phyloP scores from a whole-genome alignment of 768 basidiomycete species.

The Suillus subaureus region DNA sequence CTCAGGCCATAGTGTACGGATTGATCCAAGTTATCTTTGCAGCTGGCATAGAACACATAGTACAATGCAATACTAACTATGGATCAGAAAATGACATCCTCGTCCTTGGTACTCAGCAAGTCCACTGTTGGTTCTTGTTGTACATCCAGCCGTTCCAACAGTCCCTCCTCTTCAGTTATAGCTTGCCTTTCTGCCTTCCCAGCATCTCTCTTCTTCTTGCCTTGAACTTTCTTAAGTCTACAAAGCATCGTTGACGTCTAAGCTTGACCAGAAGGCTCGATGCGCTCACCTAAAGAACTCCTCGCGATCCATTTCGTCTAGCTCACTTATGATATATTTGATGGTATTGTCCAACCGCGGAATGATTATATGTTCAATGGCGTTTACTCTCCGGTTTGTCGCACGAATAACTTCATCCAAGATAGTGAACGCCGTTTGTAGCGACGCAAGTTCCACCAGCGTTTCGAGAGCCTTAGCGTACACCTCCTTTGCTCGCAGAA shows the following conservation, averaged over 20 bases:
- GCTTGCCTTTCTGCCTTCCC: constrained; percentile 22
- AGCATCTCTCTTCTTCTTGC: constrained; percentile 50
- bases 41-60: constrained; percentile 3
- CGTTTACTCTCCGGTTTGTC: constrained; percentile 98
- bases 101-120: constrained; percentile 84
- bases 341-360: constrained; percentile 96
- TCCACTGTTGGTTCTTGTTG: constrained; percentile 47
- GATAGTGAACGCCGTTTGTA: constrained; percentile 98
- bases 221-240: constrained; percentile 95
- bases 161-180: constrained; percentile 32
- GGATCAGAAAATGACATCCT: constrained; percentile 87
- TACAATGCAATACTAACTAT: constrained; percentile 15
- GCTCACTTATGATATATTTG: constrained; percentile 95
- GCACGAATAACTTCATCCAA: constrained; percentile 98
- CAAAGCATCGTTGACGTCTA: constrained; percentile 14
- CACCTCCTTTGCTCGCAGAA: constrained; percentile 92
- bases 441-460: constrained; percentile 92
- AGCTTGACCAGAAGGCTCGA: constrained; percentile 17
- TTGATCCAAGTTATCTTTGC: not conserved
- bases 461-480: constrained; percentile 98
- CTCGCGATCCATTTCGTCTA: constrained; percentile 98
- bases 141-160: constrained; percentile 7
- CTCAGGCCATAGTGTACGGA: not conserved
- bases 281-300: constrained; percentile 81
- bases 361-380: constrained; percentile 96